Conservation (phyloP, 1,284 basidiomycete species). For the Agaricales sp. region DNA sequence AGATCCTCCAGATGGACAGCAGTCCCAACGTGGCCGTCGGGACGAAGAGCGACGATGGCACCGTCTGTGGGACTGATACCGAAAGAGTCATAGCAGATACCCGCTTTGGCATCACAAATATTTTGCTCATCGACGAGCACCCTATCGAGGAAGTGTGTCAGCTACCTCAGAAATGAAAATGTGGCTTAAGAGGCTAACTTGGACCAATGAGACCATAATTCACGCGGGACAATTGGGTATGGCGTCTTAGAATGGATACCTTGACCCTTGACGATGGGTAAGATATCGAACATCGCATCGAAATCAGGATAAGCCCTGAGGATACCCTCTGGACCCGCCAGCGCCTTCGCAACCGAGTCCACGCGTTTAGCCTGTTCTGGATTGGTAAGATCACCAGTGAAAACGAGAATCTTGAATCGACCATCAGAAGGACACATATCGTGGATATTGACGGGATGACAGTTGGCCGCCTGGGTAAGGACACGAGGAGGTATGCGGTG, state of each 20-base stretch:
- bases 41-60: conserved; percentile 56
- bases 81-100: conserved; percentile 40
- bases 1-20: conserved; percentile 39
- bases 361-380: conserved; percentile 28
- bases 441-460: conserved; percentile 54
- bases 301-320: conserved; percentile 15
- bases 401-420: conserved; percentile 67
- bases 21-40: conserved; percentile 65
- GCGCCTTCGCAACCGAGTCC: conserved; percentile 30
- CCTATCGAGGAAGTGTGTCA: conserved; percentile 17
- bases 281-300: conserved; percentile 39
- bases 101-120: conserved; percentile 25
- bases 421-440: conserved; percentile 57
- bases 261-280: conserved; percentile 39
- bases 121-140: conserved; percentile 39
- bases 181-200: conserved; percentile 31
- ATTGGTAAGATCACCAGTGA: conserved; percentile 44
- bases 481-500: conserved; percentile 49
- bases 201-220: conserved; percentile 51
- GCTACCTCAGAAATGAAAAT: neutral
- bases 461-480: conserved; percentile 55
- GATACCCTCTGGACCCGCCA: conserved; percentile 14
- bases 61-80: conserved; percentile 43
- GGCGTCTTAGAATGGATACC: conserved; percentile 30
- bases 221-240: conserved; percentile 41